Evolutionary conservation across 495 filamentous ascomycete genomes (phyloP).

Genomic region (Neurospora sp.): DNA sequence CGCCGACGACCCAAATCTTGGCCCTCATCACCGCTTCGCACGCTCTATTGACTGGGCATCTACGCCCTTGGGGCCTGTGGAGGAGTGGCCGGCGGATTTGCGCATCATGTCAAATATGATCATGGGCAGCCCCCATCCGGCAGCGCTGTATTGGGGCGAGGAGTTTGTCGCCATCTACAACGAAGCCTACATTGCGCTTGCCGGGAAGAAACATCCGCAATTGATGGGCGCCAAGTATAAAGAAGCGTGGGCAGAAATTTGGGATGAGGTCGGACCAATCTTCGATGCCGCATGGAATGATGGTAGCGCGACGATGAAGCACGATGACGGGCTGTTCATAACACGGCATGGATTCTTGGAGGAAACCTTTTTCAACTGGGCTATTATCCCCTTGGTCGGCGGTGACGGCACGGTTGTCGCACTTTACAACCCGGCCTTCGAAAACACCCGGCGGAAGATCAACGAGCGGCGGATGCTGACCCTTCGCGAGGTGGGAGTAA

Average conservation of each 20-base stretch:
- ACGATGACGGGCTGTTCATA: slow-evolving; percentile 60
- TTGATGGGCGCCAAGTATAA: slow-evolving; percentile 59
- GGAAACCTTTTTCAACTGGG: slow-evolving; percentile 63
- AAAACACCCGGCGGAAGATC: slow-evolving; percentile 55
- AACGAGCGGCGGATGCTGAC: slow-evolving; percentile 58
- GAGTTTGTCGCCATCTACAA: slow-evolving; percentile 63
- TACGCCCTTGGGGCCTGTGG: slow-evolving; percentile 56
- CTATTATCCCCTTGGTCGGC: slow-evolving; percentile 56
- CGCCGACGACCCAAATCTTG: slow-evolving; percentile 41
- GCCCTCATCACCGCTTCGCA: slow-evolving; percentile 55
- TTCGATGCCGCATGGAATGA: slow-evolving; percentile 47
- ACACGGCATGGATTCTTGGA: slow-evolving; percentile 50
- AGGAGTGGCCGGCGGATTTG: slow-evolving; percentile 51
- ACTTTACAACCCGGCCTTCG: slow-evolving; percentile 60
- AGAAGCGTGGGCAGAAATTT: slow-evolving; percentile 58
- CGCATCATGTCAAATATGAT: slow-evolving; percentile 56
- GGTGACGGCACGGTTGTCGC: slow-evolving; percentile 50
- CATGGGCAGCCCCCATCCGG: slow-evolving; percentile 63
- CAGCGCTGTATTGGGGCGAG: slow-evolving; percentile 62
- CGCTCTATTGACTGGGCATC: slow-evolving; percentile 54
- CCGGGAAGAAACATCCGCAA: slow-evolving; percentile 57
- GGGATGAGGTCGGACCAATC: slow-evolving; percentile 50
- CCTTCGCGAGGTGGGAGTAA: slow-evolving; percentile 59
- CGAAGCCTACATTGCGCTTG: slow-evolving; percentile 57
- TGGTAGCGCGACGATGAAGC: slow-evolving; percentile 63